Conservation (phyloP, 306 rosid species). For the Casuarina cunninghamiana region DNA sequence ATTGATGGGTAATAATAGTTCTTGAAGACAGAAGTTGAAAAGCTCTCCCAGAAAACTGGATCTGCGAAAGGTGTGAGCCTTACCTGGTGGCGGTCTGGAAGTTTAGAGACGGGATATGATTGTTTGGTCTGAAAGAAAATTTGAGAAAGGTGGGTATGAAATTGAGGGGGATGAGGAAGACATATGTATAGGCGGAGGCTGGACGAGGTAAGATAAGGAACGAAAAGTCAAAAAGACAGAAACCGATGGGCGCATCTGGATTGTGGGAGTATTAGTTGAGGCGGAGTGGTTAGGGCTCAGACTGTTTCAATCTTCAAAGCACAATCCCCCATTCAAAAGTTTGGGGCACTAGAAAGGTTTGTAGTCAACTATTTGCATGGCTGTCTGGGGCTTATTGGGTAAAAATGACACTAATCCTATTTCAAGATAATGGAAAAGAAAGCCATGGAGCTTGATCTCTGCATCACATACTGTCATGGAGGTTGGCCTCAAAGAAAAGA, state of each 20-base stretch:
- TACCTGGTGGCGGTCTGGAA: background rate
- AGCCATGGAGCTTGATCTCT: no score
- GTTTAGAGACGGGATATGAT: background rate
- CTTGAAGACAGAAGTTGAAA: background rate
- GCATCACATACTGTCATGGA: no score
- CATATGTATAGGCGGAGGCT: background rate
- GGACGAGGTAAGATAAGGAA: background rate
- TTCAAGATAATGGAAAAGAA: no score
- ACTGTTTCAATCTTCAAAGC: background rate
- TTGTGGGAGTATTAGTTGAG: constrained; percentile 4
- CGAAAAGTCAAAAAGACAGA: constrained; percentile 37
- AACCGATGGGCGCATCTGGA: constrained; percentile 62
- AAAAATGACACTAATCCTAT: no score
- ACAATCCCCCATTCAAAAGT: background rate
- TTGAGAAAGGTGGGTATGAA: background rate
- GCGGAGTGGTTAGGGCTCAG: constrained; percentile 29
- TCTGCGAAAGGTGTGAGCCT: background rate
- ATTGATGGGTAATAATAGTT: background rate
- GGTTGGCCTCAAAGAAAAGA: no score
- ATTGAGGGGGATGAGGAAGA: background rate
- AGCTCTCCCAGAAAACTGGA: background rate
- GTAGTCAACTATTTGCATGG: no score
- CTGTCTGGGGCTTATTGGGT: no score
- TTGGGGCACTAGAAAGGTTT: no score
- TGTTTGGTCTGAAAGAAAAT: background rate